Percentiles rank a stretch among this genome's conserved stretches.
Evolutionary conservation across 306 rosid species (phyloP).

Genomic region (Rubus parviflorus): DNA sequence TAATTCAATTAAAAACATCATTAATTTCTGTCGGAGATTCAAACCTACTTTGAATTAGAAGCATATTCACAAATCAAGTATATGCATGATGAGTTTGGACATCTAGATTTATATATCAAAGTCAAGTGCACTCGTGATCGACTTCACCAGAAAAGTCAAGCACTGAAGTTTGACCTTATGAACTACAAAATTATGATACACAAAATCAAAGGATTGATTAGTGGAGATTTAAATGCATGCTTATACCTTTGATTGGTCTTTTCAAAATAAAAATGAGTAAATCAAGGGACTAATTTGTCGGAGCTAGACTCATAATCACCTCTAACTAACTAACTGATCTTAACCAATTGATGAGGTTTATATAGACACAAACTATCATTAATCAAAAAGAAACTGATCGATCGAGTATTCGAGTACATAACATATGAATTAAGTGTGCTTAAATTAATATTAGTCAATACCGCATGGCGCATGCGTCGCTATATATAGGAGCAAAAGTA

Average conservation of each 20-base stretch:
- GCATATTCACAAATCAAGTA: not conserved
- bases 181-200: constrained; percentile 5
- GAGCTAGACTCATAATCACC: constrained; percentile 20
- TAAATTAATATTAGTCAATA: not conserved
- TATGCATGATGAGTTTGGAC: not conserved
- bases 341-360: not conserved
- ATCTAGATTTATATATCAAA: not conserved
- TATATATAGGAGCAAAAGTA: not conserved
- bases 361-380: not conserved
- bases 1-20: not conserved
- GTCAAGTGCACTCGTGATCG: constrained; percentile 4
- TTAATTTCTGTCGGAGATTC: constrained; percentile 2
- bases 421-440: not conserved
- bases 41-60: not conserved
- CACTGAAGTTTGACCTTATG: not conserved
- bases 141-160: not conserved
- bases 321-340: constrained; percentile 21
- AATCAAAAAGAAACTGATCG: not conserved
- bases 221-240: constrained; percentile 6
- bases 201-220: not conserved
- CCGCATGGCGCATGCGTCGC: not conserved
- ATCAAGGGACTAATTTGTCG: constrained; percentile 36
- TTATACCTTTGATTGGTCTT: not conserved
- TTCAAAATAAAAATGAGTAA: constrained; percentile 6
- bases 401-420: not conserved